A percentile compares a stretch with the other conserved stretches of the same genome.
Conservation (phyloP, 2,329 filamentous ascomycete species). For the Septoria linicola region DNA sequence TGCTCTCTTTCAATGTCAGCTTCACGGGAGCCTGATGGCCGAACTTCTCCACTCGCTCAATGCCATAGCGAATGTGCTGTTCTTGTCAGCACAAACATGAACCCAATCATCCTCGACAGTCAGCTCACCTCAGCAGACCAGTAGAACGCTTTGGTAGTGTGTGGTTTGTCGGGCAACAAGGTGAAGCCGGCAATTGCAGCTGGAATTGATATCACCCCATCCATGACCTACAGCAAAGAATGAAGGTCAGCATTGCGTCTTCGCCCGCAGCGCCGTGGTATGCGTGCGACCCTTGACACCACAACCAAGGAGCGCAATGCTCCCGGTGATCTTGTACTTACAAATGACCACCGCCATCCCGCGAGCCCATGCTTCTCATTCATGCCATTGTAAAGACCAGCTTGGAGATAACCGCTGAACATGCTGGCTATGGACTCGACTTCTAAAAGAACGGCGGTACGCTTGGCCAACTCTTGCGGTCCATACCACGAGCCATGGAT, state of each 20-base stretch:
- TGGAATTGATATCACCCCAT: constrained; percentile 23
- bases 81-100: not conserved
- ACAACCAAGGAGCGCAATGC: no score
- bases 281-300: no score
- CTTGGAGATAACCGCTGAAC: constrained; percentile 24
- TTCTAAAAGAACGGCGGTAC: constrained; percentile 21
- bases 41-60: constrained; percentile 18
- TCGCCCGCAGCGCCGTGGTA: no score
- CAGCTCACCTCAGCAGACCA: constrained; percentile 6
- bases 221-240: constrained; percentile 23
- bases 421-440: constrained; percentile 20
- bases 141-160: constrained; percentile 21
- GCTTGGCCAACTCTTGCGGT: constrained; percentile 21
- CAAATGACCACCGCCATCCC: constrained; percentile 23
- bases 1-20: constrained; percentile 18
- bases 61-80: constrained; percentile 18
- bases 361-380: constrained; percentile 19
- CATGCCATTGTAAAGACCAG: constrained; percentile 23
- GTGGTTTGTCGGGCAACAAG: constrained; percentile 19
- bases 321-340: no score
- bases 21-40: constrained; percentile 17
- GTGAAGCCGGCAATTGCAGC: constrained; percentile 22
- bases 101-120: not conserved
- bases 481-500: constrained; percentile 21
- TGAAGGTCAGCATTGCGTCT: no score